Base-by-base conservation (phyloP, 2,329 filamentous ascomycete genomes). In the Harringtonia lauricola region DNA sequence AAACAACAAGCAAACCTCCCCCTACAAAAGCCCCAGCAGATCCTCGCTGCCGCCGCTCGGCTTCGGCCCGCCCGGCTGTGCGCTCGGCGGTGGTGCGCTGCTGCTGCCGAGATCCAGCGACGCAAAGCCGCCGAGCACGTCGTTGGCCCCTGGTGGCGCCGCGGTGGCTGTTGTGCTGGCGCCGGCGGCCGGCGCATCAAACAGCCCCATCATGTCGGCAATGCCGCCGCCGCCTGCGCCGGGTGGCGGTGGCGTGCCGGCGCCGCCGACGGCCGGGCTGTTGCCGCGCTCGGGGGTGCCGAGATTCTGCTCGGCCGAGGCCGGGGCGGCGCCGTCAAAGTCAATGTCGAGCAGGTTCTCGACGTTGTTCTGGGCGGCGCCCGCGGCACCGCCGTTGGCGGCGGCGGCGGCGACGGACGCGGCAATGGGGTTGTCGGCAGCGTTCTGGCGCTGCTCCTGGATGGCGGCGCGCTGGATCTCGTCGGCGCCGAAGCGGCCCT, bases 381-480 rank as follows among this genome's bases (percentile, higher is more conserved):
- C 52, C 8, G 57, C 79, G 31, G 36, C 34, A 13, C 36, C 38
- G 22, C 29, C 42, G 31, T 30, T 31, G 8, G 33, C 21, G 0
- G 79, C 79, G 0, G 74, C 75, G 0, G 82, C 81, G 0, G 80
- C 81, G 1, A 85, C 85, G 0, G 86, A 84, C 0, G 88, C 90
- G 1, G 90, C 90, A 53, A 96, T 86, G 1, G 92, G 90, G 60
- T 96, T 95, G 55, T 96, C 92, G 49, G 81, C 84, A 1, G 86
- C 86, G 55, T 95, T 87, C 64, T 96, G 81, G 51, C 85, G 78
- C 68, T 95, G 88, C 67, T 98, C 92, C 68, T 95, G 89, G 59
- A 98, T 95, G 48, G 92, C 92, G 41, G 90, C 90, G 52, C 84
- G 83, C 64, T 96, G 92, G 57, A 98, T 87, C 48, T 86, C 88